Percentiles rank a stretch among this genome's conserved stretches.
phyloP scores from a whole-genome alignment of 441 rosid genomes.

The Aleurites moluccanus region DNA sequence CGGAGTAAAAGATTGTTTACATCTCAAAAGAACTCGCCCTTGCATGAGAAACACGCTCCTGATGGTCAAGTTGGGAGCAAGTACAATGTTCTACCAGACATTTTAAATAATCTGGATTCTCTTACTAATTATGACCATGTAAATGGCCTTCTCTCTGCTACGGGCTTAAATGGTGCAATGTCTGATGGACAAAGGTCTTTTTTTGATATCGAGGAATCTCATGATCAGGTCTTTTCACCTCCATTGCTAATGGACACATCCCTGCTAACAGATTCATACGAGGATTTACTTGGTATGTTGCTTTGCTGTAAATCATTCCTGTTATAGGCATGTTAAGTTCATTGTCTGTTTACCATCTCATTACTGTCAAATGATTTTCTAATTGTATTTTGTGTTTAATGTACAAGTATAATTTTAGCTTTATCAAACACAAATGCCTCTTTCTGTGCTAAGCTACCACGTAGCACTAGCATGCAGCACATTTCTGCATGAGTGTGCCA shows the following conservation, averaged over 20 bases:
- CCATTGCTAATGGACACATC: slow-evolving; percentile 86
- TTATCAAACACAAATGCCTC: not conserved
- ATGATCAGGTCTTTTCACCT: slow-evolving; percentile 88
- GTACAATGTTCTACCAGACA: slow-evolving; percentile 57
- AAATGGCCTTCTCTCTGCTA: slow-evolving; percentile 69
- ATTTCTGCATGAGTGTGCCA: not conserved
- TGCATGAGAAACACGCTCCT: slow-evolving; percentile 41
- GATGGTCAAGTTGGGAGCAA: slow-evolving; percentile 54
- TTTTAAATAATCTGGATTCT: slow-evolving; percentile 63
- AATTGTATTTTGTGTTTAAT: not conserved
- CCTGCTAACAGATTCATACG: slow-evolving; percentile 70
- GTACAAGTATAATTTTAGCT: not conserved
- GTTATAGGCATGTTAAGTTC: too few relatives aligned
- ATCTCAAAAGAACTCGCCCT: slow-evolving; percentile 50
- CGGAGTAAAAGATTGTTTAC: slow-evolving; percentile 55
- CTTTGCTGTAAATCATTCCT: slow-evolving; percentile 6
- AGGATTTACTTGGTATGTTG: slow-evolving; percentile 87
- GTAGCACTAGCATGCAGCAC: not conserved
- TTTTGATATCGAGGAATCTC: slow-evolving; percentile 65
- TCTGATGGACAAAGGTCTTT: slow-evolving; percentile 57
- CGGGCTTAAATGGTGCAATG: slow-evolving; percentile 58
- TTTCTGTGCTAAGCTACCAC: not conserved
- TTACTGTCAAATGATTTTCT: not conserved
- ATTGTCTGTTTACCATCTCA: not conserved
- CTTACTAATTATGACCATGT: slow-evolving; percentile 66